These are phyloP conservation scores for Hordeum pubiflorum DNA, from an alignment of 202 grass and related monocot genomes.

Conservation along the genomic window DNA sequence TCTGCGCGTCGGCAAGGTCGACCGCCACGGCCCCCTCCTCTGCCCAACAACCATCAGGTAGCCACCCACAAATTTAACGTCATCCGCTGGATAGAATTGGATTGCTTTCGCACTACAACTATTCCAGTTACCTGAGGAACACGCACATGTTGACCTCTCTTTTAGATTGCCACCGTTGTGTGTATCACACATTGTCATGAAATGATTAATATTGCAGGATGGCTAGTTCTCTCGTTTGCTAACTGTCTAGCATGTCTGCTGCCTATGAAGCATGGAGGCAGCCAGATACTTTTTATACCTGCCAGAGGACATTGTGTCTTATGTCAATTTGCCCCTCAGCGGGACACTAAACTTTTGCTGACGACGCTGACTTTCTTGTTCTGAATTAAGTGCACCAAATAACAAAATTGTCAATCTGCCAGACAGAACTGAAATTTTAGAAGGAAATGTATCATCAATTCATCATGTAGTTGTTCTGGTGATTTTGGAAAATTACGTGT, in stretches of 20 bases:
- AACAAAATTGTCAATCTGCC: background rate
- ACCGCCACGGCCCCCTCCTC: constrained; percentile 44
- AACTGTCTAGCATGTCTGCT: background rate
- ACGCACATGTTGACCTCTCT: background rate
- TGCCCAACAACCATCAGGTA: constrained; percentile 72
- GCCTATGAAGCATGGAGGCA: background rate
- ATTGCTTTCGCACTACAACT: background rate
- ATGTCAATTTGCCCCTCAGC: background rate
- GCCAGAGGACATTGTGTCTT: background rate
- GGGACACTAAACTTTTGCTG: background rate
- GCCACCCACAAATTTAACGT: background rate
- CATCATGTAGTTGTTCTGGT: background rate
- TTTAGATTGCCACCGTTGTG: background rate
- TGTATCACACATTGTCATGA: background rate
- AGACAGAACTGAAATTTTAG: background rate
- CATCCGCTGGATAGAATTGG: background rate
- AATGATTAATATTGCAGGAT: background rate
- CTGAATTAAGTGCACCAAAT: background rate
- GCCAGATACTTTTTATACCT: background rate
- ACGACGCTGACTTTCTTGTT: background rate
- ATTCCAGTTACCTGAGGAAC: background rate
- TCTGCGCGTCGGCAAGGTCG: constrained; percentile 68
- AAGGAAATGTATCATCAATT: background rate
- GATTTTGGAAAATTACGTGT: background rate
- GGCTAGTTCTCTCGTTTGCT: background rate